Evolutionary conservation across 306 rosid genomes (phyloP).

Genomic region (Citrullus amarus): DNA sequence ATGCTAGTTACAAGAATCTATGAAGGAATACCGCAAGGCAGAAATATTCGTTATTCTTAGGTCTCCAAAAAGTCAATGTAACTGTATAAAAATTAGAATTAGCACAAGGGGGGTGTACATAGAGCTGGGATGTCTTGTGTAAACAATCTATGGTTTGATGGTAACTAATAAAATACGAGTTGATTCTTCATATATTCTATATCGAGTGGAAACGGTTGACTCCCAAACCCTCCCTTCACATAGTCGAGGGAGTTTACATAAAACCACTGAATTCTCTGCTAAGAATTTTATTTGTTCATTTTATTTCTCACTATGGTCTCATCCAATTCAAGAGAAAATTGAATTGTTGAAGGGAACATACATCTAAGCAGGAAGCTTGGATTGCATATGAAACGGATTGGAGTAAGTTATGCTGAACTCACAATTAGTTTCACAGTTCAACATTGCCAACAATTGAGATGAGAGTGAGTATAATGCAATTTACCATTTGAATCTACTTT

Average conservation of each 20-base stretch:
- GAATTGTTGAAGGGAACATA: not conserved
- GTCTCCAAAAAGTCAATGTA: not conserved
- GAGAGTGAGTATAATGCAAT: not conserved
- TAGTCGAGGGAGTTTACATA: not conserved
- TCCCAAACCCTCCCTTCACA: not conserved
- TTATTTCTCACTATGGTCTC: not conserved
- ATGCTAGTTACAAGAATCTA: not conserved
- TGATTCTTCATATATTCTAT: not conserved
- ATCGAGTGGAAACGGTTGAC: not conserved
- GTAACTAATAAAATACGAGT: not conserved
- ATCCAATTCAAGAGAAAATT: not conserved
- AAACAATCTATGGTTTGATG: not conserved
- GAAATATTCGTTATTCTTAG: not conserved
- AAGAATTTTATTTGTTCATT: not conserved
- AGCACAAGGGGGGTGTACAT: not conserved
- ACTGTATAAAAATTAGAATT: not conserved
- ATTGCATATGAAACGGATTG: not conserved
- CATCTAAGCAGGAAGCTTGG: not conserved
- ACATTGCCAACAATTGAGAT: not conserved
- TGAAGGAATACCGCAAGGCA: not conserved
- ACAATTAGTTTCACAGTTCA: not conserved
- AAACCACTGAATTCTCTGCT: not conserved
- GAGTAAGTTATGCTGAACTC: not conserved
- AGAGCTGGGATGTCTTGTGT: not conserved
- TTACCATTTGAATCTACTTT: not conserved